Conservation (phyloP, 345 rosid species). For the Citrus trifoliata region DNA sequence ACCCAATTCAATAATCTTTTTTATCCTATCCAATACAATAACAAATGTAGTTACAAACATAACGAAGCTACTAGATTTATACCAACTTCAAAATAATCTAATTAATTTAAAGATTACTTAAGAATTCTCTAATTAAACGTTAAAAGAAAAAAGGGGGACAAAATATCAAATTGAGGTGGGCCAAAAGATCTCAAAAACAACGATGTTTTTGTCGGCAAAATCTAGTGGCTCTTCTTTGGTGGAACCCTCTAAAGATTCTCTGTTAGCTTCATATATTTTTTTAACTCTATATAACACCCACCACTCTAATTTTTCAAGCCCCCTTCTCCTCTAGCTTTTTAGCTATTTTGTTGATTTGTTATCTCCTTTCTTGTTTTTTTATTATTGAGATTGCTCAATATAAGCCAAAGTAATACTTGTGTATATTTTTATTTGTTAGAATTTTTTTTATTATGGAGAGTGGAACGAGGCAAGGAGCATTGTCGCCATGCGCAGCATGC, state of each 20-base stretch:
- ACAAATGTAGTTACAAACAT: not conserved
- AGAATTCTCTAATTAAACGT: not conserved
- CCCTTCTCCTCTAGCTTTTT: conserved; percentile 5
- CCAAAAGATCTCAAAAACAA: conserved; percentile 34
- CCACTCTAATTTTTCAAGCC: conserved; percentile 1
- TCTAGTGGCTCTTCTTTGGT: conserved; percentile 35
- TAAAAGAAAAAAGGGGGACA: not conserved
- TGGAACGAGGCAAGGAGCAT: conserved; percentile 47
- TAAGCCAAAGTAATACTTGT: not conserved
- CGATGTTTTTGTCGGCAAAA: conserved; percentile 46
- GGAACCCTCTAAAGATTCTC: conserved; percentile 47
- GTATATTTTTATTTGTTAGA: too few relatives aligned
- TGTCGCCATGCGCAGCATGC: conserved; percentile 91
- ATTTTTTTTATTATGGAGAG: conserved; percentile 26
- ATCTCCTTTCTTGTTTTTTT: not conserved
- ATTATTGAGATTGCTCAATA: not conserved
- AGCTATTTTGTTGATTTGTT: not conserved
- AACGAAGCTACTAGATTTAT: not conserved
- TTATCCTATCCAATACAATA: not conserved
- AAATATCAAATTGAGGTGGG: conserved; percentile 23
- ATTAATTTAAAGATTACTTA: conserved; percentile 1
- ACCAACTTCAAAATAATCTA: not conserved
- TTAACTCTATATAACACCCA: conserved; percentile 38
- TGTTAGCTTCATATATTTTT: not conserved
- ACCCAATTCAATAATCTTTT: not conserved